phyloP scores from a whole-genome alignment of 441 rosid species.

The Raphanus hybrid region DNA sequence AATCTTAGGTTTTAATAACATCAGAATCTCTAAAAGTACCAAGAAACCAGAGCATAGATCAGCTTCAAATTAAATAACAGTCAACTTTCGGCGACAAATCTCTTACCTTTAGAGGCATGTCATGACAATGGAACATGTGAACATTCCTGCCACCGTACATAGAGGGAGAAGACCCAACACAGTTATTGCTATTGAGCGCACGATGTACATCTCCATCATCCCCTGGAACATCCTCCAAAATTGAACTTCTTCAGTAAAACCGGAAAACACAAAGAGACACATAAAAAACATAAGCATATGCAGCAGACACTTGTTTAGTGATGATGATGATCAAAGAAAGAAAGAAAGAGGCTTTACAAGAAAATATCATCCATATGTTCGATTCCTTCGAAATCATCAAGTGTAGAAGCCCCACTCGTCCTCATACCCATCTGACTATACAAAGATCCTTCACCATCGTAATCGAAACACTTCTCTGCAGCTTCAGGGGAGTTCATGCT shows the following conservation, averaged over 20 bases:
- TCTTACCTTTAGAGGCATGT: slow-evolving; percentile 38
- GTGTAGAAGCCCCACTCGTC: slow-evolving; percentile 40
- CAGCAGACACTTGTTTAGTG: slow-evolving; percentile 9
- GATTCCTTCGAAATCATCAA: slow-evolving; percentile 51
- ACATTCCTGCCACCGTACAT: slow-evolving; percentile 41
- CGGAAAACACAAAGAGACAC: slow-evolving; percentile 13
- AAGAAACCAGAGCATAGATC: slow-evolving; percentile 6
- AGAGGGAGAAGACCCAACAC: slow-evolving; percentile 37
- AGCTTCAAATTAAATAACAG: background rate
- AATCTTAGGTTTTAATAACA: slow-evolving; percentile 8
- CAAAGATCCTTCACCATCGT: slow-evolving; percentile 13
- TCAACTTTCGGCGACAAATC: slow-evolving; percentile 6
- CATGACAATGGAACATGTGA: slow-evolving; percentile 39
- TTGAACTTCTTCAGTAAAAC: slow-evolving; percentile 58
- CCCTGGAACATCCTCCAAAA: slow-evolving; percentile 58
- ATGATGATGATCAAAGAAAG: slow-evolving; percentile 7
- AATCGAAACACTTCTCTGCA: slow-evolving; percentile 46
- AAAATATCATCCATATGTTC: slow-evolving; percentile 68
- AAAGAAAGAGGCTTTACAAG: slow-evolving; percentile 57
- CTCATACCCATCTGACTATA: slow-evolving; percentile 42
- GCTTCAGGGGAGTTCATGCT: slow-evolving; percentile 41
- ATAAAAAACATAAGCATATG: slow-evolving; percentile 23
- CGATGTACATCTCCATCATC: slow-evolving; percentile 16
- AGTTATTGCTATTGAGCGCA: background rate
- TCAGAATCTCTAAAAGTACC: background rate